phyloP scores from a whole-genome alignment of 2,329 filamentous ascomycete species.

The Pseudogymnoascus sp. region DNA sequence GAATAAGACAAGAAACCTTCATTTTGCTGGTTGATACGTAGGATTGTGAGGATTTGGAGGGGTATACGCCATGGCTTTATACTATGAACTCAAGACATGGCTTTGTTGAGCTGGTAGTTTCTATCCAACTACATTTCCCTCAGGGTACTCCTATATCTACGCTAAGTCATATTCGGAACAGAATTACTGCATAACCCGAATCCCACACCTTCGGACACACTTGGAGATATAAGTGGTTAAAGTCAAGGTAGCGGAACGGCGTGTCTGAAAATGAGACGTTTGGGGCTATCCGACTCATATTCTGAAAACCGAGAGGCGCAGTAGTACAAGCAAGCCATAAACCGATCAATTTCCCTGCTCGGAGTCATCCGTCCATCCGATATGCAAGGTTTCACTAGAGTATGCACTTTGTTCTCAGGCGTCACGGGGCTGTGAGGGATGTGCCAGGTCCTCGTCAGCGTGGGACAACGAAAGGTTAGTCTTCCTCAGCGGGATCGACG shows the following conservation, averaged over 20 bases:
- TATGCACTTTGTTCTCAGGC: neutral
- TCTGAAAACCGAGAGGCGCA: neutral
- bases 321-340: neutral
- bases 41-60: neutral
- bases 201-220: neutral
- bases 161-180: neutral
- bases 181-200: neutral
- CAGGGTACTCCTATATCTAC: no score
- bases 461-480: neutral
- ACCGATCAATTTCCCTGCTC: neutral
- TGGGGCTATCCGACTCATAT: neutral
- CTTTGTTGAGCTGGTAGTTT: neutral
- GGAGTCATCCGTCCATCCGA: neutral
- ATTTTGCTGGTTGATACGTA: neutral
- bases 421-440: neutral
- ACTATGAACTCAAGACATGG: neutral
- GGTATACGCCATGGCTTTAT: neutral
- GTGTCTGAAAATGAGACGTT: neutral
- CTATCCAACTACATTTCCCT: neutral
- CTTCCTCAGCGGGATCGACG: neutral
- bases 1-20: neutral
- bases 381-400: neutral
- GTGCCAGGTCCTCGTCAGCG: no score
- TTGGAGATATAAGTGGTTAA: neutral
- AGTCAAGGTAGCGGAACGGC: neutral